Conservation (phyloP, 345 rosid species). For the Odontarrhena argentea region DNA sequence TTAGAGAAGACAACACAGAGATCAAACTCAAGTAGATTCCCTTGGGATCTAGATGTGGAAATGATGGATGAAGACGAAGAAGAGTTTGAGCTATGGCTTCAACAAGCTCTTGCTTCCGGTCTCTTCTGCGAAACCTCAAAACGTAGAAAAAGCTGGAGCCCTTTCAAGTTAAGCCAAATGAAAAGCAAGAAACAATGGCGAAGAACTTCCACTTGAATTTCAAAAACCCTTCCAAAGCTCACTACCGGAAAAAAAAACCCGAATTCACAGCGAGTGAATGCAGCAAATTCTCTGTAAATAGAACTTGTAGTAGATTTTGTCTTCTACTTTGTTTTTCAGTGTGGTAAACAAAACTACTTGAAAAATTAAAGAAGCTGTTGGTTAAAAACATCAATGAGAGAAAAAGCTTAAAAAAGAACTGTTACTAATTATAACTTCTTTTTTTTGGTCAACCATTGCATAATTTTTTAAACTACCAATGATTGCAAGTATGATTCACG, state of each 20-base stretch:
- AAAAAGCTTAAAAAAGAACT: conserved; percentile 11
- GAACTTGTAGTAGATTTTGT: conserved; percentile 29
- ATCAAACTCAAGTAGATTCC: conserved; percentile 80
- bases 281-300: conserved; percentile 35
- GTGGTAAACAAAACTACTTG: conserved; percentile 19
- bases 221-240: conserved; percentile 4
- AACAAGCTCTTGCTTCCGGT: conserved; percentile 88
- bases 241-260: neutral
- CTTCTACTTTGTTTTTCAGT: conserved; percentile 8
- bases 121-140: conserved; percentile 85
- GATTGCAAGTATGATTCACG: too few species aligned
- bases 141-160: conserved; percentile 96
- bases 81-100: conserved; percentile 89
- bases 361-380: conserved; percentile 16
- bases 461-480: too few species aligned
- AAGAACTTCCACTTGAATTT: conserved; percentile 66
- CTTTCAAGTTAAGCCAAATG: conserved; percentile 79
- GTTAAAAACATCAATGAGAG: neutral
- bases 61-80: conserved; percentile 92
- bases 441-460: too few species aligned
- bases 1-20: conserved; percentile 80
- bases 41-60: conserved; percentile 91
- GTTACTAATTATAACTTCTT: neutral
- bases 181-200: conserved; percentile 91
- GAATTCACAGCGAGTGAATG: conserved; percentile 28